These are phyloP conservation scores for Furcasterigmium sp. DNA, from an alignment of 2,329 filamentous ascomycete species.

Conservation along the genomic window DNA sequence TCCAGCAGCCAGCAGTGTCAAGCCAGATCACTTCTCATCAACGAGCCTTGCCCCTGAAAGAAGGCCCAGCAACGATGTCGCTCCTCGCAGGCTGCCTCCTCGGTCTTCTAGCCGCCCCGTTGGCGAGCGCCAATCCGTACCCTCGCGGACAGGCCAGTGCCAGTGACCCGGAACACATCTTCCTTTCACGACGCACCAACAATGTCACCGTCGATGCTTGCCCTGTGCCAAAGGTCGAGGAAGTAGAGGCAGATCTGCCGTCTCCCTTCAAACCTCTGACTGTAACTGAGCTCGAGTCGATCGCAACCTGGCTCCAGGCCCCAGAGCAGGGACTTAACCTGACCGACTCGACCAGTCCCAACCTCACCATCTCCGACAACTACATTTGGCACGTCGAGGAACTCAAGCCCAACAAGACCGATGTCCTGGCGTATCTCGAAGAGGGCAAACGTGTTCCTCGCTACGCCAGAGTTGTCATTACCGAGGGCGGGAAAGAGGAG, in stretches of 20 bases:
- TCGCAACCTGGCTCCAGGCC: neutral
- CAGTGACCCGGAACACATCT: neutral
- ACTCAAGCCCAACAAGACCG: slow-evolving; percentile 53
- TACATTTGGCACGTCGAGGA: slow-evolving; percentile 14
- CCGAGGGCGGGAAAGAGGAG: slow-evolving; percentile 9
- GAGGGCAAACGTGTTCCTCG: slow-evolving; percentile 3
- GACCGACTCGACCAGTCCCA: slow-evolving; percentile 7
- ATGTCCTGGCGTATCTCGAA: slow-evolving; percentile 56
- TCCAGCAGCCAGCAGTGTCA: no score
- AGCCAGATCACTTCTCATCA: no score
- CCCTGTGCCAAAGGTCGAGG: slow-evolving; percentile 4
- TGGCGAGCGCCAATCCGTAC: neutral
- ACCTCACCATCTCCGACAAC: slow-evolving; percentile 9
- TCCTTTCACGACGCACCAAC: neutral
- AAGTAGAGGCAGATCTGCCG: slow-evolving; percentile 1
- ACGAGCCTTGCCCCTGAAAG: no score
- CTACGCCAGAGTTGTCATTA: slow-evolving; percentile 12
- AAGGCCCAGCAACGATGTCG: neutral
- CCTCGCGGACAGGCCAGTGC: neutral
- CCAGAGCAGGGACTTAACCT: slow-evolving; percentile 10
- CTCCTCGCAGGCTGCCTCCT: neutral
- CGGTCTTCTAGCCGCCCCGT: neutral
- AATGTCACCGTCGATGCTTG: slow-evolving; percentile 1
- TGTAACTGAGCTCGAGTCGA: slow-evolving; percentile 1
- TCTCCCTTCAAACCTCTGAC: slow-evolving; percentile 5